A percentile compares a stretch with the other conserved stretches of the same genome.
phyloP scores from a whole-genome alignment of 169 alveolate species.

The Theileria orientalis region DNA sequence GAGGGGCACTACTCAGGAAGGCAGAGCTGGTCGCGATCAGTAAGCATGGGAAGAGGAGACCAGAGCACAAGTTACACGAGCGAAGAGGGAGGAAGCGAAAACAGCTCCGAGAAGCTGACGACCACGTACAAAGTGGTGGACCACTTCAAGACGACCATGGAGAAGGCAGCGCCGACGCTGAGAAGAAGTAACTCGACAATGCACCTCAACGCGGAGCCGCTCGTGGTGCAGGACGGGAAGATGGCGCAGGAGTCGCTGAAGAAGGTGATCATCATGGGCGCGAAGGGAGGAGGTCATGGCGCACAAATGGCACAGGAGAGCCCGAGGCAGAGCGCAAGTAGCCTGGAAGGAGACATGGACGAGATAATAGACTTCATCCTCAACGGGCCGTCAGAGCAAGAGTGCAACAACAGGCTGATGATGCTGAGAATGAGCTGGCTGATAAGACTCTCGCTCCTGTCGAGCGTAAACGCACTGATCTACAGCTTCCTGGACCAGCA shows the following conservation, averaged over 20 bases:
- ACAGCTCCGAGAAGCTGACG: background rate
- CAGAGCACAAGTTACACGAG: background rate
- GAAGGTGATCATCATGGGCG: background rate
- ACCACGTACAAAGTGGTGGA: background rate
- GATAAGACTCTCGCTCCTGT: slow-evolving; percentile 34
- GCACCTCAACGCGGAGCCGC: background rate
- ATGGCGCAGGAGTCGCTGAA: background rate
- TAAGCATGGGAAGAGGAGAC: background rate
- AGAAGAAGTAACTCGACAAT: slow-evolving; percentile 1
- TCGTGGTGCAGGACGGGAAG: background rate
- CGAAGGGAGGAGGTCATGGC: background rate
- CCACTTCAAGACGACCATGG: background rate
- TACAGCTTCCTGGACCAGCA: slow-evolving; percentile 15
- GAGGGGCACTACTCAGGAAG: background rate
- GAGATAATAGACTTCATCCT: slow-evolving; percentile 39
- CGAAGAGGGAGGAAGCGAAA: background rate
- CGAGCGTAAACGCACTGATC: slow-evolving; percentile 33
- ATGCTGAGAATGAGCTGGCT: slow-evolving; percentile 21
- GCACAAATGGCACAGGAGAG: background rate
- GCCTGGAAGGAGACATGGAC: background rate
- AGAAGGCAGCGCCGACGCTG: background rate
- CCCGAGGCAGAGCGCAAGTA: no score
- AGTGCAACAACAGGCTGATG: slow-evolving; percentile 26
- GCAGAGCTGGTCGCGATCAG: background rate
- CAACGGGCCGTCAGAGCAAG: slow-evolving; percentile 34